phyloP scores from a whole-genome alignment of 2,329 filamentous ascomycete genomes.

The Phaeophleospora eucalypticola region DNA sequence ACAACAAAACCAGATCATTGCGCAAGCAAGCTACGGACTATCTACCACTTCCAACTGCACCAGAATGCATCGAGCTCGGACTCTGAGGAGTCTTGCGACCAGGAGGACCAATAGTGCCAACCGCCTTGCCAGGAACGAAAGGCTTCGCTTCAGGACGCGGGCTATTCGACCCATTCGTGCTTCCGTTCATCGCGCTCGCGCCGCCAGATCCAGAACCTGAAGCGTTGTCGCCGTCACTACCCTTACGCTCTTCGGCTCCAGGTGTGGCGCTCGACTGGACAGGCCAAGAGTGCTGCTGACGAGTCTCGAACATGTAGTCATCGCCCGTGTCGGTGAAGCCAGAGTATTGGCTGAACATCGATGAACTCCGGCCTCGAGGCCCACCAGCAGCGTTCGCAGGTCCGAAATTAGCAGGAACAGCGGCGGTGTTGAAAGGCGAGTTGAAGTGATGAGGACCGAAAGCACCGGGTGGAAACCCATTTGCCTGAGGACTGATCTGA shows the following conservation, averaged over 20 bases:
- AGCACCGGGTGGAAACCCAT: slow-evolving; percentile 17
- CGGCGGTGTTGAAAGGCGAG: slow-evolving; percentile 24
- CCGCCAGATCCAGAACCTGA: slow-evolving; percentile 21
- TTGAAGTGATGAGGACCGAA: slow-evolving; percentile 21
- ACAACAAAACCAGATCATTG: slow-evolving; percentile 10
- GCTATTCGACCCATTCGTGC: slow-evolving; percentile 31
- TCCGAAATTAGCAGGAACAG: slow-evolving; percentile 13
- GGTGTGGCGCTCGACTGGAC: slow-evolving; percentile 11
- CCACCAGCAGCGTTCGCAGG: slow-evolving; percentile 9
- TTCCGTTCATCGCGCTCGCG: slow-evolving; percentile 21
- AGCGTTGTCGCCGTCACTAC: slow-evolving; percentile 21
- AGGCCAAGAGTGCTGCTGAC: slow-evolving; percentile 25
- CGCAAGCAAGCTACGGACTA: slow-evolving; percentile 16
- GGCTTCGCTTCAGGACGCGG: slow-evolving; percentile 32
- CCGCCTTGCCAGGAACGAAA: slow-evolving; percentile 25
- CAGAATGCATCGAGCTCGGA: slow-evolving; percentile 14
- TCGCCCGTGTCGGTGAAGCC: slow-evolving; percentile 46
- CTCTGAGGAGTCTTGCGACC: slow-evolving; percentile 22
- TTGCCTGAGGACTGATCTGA: slow-evolving; percentile 18
- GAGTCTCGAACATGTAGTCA: slow-evolving; percentile 22
- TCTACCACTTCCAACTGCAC: slow-evolving; percentile 27
- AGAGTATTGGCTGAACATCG: slow-evolving; percentile 50
- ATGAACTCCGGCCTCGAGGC: slow-evolving; percentile 46
- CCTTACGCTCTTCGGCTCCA: slow-evolving; percentile 23
- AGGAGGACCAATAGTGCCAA: slow-evolving; percentile 27